Conservation (phyloP, 805 yeast species). For the Candida multigemmis region DNA sequence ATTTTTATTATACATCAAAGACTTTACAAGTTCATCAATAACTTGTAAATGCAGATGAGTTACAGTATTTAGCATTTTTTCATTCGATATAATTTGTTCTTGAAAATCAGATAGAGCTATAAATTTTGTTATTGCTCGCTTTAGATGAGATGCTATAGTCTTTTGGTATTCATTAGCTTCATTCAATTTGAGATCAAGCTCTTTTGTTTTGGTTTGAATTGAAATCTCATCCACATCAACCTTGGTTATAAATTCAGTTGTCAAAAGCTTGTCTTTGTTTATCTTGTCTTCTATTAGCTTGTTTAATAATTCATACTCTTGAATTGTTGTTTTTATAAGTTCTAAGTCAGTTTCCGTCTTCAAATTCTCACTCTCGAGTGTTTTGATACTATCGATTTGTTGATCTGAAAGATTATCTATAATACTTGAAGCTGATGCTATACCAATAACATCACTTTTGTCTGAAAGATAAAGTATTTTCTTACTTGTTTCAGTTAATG, state of each 20-base stretch:
- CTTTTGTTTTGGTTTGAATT: too few species aligned
- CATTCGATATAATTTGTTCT: conserved; percentile 4
- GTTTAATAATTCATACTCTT: background rate
- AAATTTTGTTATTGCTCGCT: conserved; percentile 6
- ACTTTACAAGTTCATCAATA: conserved; percentile 4
- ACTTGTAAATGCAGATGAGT: conserved; percentile 3
- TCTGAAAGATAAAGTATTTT: conserved; percentile 15
- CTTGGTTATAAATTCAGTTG: background rate
- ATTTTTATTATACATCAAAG: too few species aligned
- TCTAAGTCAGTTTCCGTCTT: conserved; percentile 1
- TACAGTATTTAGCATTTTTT: conserved; percentile 4
- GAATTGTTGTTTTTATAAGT: conserved; percentile 1
- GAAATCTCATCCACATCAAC: background rate
- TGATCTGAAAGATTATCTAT: conserved; percentile 3
- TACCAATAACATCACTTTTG: conserved; percentile 18
- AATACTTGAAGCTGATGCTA: conserved; percentile 13
- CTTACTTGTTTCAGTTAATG: conserved; percentile 9
- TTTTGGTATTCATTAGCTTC: conserved; percentile 5
- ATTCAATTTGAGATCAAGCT: conserved; percentile 2
- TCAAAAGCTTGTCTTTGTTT: conserved; percentile 1
- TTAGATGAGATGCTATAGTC: conserved; percentile 3
- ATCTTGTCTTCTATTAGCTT: background rate
- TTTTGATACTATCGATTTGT: conserved; percentile 4
- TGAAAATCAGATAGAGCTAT: conserved; percentile 5
- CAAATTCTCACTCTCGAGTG: conserved; percentile 1